Evolutionary conservation across 2,329 filamentous ascomycete species (phyloP), one percentile per base, ranked within the genome.

Genomic region (Alternaria hordeiaustralica): DNA sequence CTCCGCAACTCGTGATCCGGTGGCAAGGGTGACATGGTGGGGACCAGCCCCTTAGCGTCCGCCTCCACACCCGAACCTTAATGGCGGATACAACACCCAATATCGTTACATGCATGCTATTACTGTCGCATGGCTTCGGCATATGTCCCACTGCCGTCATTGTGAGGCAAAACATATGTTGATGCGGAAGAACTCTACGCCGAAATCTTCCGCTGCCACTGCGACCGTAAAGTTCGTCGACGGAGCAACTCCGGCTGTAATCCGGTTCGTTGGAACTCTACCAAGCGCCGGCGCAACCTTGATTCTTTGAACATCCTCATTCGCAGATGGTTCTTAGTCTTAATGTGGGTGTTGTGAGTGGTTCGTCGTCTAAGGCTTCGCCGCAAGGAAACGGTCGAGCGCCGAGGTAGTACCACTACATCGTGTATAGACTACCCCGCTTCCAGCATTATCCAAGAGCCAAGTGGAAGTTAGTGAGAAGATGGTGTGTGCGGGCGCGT

Each of bases 131-230:
- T 23, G 23, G 51, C 28, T n/a, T 28, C 20, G 45, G 20, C 28
- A 47, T 43, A 15, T 53, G 20, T 53, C 21, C 50, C 50, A 55
- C 28, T 55, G 21, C 44, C 30, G 18, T 49, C 41, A 47, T 20
- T 4, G 36, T 18, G 15, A 60, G 30, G 51, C 43, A 33, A 23
- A 30, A 49, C 21, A 30, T 54, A 46, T 56, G 41, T n/a, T 18
- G 23, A 33, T 59, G 36, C 60, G 60, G 60, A 59, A 62, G 41
- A 62, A 62, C 58, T 54, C 36, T 28, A 30, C 41, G 30, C 25
- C 44, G 13, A 53, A 53, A 53, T 53, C 30, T 41, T 53, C 49
- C 49, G 49, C 53, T 36, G n/a, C 49, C 49, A 53, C 49, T 36
- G 30, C 49, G 5, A 53, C 13, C 13, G 18, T 6, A 53, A 41